A percentile compares a stretch with the other conserved stretches of the same genome.
Evolutionary conservation across 2,329 filamentous ascomycete species (phyloP).

Genomic region (Pestalotiopsis sp.): DNA sequence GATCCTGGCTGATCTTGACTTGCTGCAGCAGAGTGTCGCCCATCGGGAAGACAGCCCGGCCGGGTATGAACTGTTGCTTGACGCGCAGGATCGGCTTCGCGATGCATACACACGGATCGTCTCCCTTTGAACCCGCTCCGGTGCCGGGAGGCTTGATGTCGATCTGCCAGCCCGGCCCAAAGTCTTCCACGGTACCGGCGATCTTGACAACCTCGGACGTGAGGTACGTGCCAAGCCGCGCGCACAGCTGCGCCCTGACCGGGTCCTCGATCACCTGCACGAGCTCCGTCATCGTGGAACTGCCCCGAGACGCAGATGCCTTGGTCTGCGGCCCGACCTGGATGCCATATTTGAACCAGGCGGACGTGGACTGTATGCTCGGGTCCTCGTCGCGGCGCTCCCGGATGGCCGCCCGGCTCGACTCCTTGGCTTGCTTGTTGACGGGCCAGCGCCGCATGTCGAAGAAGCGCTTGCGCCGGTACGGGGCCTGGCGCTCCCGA

Average conservation of each 20-base stretch:
- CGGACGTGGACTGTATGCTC: constrained; percentile 13
- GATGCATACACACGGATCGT: neutral
- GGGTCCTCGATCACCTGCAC: constrained; percentile 9
- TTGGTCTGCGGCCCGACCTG: constrained; percentile 1
- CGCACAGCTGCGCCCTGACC: neutral
- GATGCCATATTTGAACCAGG: constrained; percentile 3
- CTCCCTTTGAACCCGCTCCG: neutral
- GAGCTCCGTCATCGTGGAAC: neutral
- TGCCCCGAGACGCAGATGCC: neutral
- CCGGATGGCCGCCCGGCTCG: constrained; percentile 31
- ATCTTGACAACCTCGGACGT: neutral
- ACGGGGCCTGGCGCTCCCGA: constrained; percentile 31
- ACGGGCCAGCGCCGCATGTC: constrained; percentile 52
- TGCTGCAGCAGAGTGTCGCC: constrained; percentile 42
- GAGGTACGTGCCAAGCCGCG: neutral
- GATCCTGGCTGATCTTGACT: constrained; percentile 25
- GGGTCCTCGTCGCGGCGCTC: constrained; percentile 31
- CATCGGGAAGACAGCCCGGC: constrained; percentile 36
- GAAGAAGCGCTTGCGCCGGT: constrained; percentile 41
- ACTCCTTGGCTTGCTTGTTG: constrained; percentile 36
- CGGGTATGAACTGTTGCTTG: constrained; percentile 27
- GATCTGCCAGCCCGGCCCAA: neutral
- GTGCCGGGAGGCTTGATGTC: neutral
- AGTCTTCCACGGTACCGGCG: neutral
- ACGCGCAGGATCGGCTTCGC: constrained; percentile 20